Conservation (phyloP, 1,139 yeast species). For the Geotrichum citri-aurantii region DNA sequence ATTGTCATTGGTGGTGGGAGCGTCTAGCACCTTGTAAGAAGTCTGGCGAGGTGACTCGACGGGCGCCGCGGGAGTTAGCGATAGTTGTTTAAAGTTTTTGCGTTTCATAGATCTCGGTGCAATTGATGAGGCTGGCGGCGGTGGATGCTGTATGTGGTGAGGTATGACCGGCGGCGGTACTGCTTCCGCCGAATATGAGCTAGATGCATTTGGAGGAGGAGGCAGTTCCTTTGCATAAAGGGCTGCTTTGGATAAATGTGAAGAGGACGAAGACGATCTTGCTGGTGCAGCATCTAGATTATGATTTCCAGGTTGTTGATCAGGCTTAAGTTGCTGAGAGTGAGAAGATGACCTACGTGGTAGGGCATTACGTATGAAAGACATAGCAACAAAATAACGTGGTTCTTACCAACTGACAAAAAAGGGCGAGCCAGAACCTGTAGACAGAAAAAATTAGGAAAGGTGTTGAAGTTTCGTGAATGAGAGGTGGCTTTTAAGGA, state of each 20-base stretch:
- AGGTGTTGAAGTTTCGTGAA: background rate
- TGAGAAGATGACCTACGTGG: conserved; percentile 13
- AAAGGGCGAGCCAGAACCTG: background rate
- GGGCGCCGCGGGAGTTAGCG: conserved; percentile 38
- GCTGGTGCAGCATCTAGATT: background rate
- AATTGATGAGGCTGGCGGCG: conserved; percentile 23
- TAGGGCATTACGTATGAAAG: conserved; percentile 15
- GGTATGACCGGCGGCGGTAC: background rate
- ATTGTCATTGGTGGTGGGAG: conserved; percentile 10
- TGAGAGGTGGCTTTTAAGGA: conserved; percentile 8
- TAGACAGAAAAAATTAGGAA: background rate
- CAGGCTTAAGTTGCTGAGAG: background rate
- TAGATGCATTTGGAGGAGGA: conserved; percentile 5
- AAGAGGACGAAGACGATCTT: background rate
- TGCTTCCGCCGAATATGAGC: background rate
- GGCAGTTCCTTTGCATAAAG: conserved; percentile 10
- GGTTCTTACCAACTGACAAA: background rate
- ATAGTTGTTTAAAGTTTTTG: conserved; percentile 67
- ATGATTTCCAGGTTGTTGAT: background rate
- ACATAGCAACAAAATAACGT: conserved; percentile 1
- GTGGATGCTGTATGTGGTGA: background rate
- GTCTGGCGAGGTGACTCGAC: conserved; percentile 13
- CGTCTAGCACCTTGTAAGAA: conserved; percentile 11
- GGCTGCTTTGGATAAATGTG: background rate
- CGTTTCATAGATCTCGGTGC: conserved; percentile 60